phyloP scores from a whole-genome alignment of 805 yeast genomes.

The Candida pini region DNA sequence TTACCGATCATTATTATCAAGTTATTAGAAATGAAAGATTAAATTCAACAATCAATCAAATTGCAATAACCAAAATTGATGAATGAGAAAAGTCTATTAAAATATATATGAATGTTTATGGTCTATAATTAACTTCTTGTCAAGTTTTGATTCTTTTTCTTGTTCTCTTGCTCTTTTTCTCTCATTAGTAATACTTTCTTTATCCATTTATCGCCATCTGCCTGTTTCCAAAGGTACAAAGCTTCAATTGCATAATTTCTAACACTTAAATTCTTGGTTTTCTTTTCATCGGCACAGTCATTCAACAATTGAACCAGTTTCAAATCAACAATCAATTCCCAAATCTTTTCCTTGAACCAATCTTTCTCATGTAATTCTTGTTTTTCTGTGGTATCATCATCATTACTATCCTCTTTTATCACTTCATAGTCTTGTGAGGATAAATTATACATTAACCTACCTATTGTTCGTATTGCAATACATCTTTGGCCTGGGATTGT shows the following conservation, averaged over 20 bases:
- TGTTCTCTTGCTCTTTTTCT: background rate
- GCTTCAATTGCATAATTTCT: conserved; percentile 85
- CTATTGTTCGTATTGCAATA: conserved; percentile 79
- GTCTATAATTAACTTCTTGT: background rate
- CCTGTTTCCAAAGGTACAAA: conserved; percentile 77
- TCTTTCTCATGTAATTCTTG: conserved; percentile 30
- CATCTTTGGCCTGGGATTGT: conserved; percentile 80
- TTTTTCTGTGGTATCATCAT: conserved; percentile 30
- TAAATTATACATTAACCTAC: conserved; percentile 78
- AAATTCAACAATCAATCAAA: conserved; percentile 58
- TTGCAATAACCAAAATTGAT: conserved; percentile 22
- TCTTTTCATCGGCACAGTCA: conserved; percentile 59
- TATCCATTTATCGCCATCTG: conserved; percentile 35
- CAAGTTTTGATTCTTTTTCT: background rate
- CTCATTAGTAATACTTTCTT: background rate
- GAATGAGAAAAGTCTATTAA: conserved; percentile 2
- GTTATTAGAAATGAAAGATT: conserved; percentile 78
- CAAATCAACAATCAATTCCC: conserved; percentile 65
- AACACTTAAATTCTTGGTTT: conserved; percentile 58
- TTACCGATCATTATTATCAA: conserved; percentile 82
- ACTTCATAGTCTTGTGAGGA: conserved; percentile 51
- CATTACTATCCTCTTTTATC: conserved; percentile 25
- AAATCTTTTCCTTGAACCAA: conserved; percentile 49
- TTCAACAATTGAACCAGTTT: conserved; percentile 60
- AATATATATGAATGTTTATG: background rate